Evolutionary conservation across 176 grass and related monocot genomes (phyloP).

Genomic region (Dendrocalamus sinicus): DNA sequence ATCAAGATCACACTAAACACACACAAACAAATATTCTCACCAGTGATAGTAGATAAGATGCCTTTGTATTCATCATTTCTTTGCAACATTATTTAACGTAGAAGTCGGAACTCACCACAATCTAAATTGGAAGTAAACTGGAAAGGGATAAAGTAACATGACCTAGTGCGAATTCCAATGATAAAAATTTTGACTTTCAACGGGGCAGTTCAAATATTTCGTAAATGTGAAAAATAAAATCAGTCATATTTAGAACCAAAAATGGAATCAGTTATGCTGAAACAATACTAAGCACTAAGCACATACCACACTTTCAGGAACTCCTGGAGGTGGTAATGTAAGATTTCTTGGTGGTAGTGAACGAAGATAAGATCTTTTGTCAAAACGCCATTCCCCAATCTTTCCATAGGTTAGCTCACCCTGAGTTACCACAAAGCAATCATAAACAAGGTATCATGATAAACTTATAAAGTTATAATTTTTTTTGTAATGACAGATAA

Average conservation of each 20-base stretch:
- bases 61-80: neutral
- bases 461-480: constrained; percentile 5
- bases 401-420: constrained; percentile 92
- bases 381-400: constrained; percentile 92
- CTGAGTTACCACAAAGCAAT: constrained; percentile 48
- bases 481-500: neutral
- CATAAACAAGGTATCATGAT: constrained; percentile 14
- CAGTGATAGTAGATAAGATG: constrained; percentile 8
- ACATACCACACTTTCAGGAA: constrained; percentile 99
- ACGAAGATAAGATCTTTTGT: constrained; percentile 89
- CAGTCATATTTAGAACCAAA: constrained; percentile 10
- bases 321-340: constrained; percentile 81
- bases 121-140: neutral
- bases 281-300: neutral
- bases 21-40: constrained; percentile 20
- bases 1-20: neutral
- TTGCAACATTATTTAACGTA: neutral
- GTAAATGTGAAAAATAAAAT: constrained; percentile 17
- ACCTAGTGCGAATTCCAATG: neutral
- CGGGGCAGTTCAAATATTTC: constrained; percentile 15
- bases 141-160: neutral
- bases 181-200: constrained; percentile 7
- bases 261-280: neutral
- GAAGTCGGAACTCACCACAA: neutral
- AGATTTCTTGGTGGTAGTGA: constrained; percentile 92